Base-by-base conservation (phyloP, 2,329 filamentous ascomycete species). In the Xylaria sp. region DNA sequence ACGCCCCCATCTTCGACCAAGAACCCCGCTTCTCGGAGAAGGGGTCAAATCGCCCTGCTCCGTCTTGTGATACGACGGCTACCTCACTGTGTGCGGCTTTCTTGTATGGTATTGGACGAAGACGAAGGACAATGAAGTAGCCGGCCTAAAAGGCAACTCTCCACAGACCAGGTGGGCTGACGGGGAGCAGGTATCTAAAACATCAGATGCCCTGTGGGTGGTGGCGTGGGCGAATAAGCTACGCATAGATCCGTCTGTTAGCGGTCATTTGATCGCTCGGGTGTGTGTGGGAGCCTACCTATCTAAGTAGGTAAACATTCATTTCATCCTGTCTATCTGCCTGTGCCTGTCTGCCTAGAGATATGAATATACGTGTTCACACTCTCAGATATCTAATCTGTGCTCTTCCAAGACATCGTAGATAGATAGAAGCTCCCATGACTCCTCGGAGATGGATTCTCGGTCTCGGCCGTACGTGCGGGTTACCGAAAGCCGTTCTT, bases 31-130 rank as follows among this genome's bases (percentile, higher is more conserved):
- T 65, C n/a, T 59, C 40, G 20, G 44, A 49, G 65, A 33, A 20
- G 36, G 23, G 33, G n/a, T 23, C 56, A 44, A 58, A 33, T 20
- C 26, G 20, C 53, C 33, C 23, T 42, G 11, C 9, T 7, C n/a
- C 11, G 42, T 60, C 61, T 58, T 48, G 66, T 68, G 66, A 68
- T 58, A 68, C 66, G 66, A 57, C 57, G 40, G 61, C 48, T 59
- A 31, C 17, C 13, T 63, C 4, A 13, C 38, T 40, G 17, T 46
- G 33, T 40, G 40, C 26, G 7, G 36, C 20, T 44, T 60, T 10
- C 65, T 44, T 48, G 38, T 42, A 15, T 49, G 13, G 53, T 59
- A 67, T 63, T 67, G 60, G 65, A 40, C 48, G 3, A 31, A 28
- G 44, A n/a, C 6, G n/a, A 56, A 20, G 20, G 4, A n/a, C 15